Base-by-base conservation (phyloP, 176 grass and related monocot species). In the Oryza glumipatula region DNA sequence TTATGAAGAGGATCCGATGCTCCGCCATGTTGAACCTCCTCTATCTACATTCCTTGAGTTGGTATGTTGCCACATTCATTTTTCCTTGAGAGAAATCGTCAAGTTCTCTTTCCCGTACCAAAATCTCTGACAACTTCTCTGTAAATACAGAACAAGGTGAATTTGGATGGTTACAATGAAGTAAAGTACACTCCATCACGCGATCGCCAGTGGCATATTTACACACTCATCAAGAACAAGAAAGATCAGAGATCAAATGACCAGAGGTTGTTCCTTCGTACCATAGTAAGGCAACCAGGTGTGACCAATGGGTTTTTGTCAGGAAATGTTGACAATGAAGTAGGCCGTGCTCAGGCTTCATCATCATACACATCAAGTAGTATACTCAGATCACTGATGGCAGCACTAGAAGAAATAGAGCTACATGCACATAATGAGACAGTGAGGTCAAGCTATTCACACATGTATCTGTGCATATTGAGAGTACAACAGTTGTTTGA, bases 171-270 rank as follows among this genome's bases (percentile, higher is more conserved):
- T 88, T 96, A 94, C 52, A 87, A 46, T 68, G 94, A 94, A 74
- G 84, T 88, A n/a, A 90, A 99, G 81, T 99, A 99, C 80, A 99
- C 88, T 7, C 91, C 96, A 79, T 99, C 96, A 68, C 92, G 94
- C 56, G 96, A 99, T 87, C 89, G 94, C 14, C 96, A 99, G 72
- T 99, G 96, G 96, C 96, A 96, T 83, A 83, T 99, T 83, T 99
- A 99, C 90, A 94, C 93, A 36, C 89, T 96, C 58, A 70, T 87
- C 36, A 91, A 95, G 64, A 85, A 81, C 67, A 94, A 92, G 66
- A 84, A 87, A 47, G 84, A 91, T 84, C 76, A 83, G 65, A 84
- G 65, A 87, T 84, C 77, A 76, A 82, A 86, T 38, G 81, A 91
- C 86, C 93, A 92, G 72, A 91, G 94, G 45, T 92, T 99, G 93